Percentiles rank a stretch among this genome's conserved stretches.
Evolutionary conservation across 306 rosid species (phyloP).

Genomic region (Corylus americana): DNA sequence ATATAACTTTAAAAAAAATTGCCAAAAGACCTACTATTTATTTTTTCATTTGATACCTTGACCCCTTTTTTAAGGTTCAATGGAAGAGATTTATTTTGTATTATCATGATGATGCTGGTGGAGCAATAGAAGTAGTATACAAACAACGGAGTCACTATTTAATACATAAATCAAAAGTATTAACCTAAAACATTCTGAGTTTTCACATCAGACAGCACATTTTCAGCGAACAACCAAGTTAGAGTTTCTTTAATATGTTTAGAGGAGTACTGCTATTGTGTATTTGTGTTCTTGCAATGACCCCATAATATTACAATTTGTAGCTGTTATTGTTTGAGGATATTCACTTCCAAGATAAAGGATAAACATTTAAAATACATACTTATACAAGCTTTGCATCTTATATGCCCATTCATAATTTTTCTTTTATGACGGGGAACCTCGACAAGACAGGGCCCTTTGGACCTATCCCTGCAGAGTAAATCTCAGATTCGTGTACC

Average conservation of each 20-base stretch:
- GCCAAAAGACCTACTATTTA: background rate
- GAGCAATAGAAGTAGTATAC: background rate
- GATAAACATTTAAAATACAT: background rate
- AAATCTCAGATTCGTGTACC: no score
- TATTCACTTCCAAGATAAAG: background rate
- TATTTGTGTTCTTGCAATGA: background rate
- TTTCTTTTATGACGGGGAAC: no score
- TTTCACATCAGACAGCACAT: background rate
- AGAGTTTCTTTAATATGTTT: background rate
- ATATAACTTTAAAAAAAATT: background rate
- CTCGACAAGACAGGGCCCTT: no score
- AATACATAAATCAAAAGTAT: background rate
- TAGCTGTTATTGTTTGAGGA: background rate
- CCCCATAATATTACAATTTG: background rate
- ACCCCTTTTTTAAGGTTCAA: background rate
- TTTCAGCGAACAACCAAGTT: background rate
- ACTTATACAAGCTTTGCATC: background rate
- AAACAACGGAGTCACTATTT: background rate
- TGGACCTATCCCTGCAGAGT: no score
- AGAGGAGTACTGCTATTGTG: background rate
- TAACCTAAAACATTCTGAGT: background rate
- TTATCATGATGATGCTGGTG: background rate
- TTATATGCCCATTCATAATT: background rate
- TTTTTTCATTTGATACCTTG: background rate
- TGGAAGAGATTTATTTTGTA: slow-evolving; percentile 11